Evolutionary conservation across 2,329 filamentous ascomycete species (phyloP).

Genomic region (Fusarium solani-melongenae): DNA sequence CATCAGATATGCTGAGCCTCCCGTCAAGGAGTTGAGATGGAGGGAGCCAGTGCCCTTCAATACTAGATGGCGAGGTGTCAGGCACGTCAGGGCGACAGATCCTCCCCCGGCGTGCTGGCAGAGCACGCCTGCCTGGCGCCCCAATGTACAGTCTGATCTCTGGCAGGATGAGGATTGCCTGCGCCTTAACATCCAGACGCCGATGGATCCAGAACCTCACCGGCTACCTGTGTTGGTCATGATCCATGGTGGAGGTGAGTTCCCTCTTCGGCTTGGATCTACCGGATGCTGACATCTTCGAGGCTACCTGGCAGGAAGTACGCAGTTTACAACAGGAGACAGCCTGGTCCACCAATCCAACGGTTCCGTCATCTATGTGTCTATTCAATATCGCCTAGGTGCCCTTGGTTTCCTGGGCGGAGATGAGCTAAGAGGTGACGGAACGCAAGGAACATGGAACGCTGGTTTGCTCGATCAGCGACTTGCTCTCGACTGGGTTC

Average conservation of each 20-base stretch:
- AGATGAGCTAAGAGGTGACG: background rate
- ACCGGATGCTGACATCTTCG: background rate
- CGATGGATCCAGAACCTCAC: background rate
- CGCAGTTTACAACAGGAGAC: background rate
- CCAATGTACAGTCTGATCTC: background rate
- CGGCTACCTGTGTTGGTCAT: slow-evolving; percentile 1
- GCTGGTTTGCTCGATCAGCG: slow-evolving; percentile 11
- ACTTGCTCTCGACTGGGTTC: slow-evolving; percentile 8
- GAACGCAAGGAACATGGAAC: background rate
- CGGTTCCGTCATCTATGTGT: slow-evolving; percentile 2
- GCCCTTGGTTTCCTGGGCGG: background rate
- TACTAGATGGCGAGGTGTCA: background rate
- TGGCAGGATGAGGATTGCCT: slow-evolving; percentile 2
- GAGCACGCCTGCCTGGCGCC: background rate
- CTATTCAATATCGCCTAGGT: slow-evolving; percentile 8
- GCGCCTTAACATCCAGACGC: background rate
- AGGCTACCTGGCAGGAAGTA: slow-evolving; percentile 2
- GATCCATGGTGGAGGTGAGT: slow-evolving; percentile 5
- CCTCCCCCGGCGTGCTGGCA: slow-evolving; percentile 1
- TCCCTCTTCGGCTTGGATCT: too few species aligned
- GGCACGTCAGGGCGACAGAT: background rate
- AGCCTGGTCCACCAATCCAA: background rate
- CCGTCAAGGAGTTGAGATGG: slow-evolving; percentile 1
- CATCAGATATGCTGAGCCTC: slow-evolving; percentile 7
- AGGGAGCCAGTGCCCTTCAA: background rate